These are phyloP conservation scores for Pyropia haitanensis DNA, from an alignment of 23 red algal genomes.

Conservation along the genomic window DNA sequence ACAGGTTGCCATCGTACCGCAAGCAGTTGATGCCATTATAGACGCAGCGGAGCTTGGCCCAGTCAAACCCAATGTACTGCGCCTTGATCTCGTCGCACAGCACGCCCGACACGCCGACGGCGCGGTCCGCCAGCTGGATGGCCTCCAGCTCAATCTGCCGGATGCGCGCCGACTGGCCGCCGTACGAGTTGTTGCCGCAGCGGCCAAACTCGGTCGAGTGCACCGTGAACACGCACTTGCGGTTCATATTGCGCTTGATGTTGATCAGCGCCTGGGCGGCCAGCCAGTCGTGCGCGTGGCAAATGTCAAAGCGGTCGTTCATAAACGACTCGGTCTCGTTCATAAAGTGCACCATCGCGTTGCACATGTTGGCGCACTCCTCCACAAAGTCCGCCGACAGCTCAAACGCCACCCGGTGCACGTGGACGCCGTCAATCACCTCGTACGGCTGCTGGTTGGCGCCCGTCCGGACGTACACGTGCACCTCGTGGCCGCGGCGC, in stretches of 20 bases:
- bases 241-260: conserved; percentile 63
- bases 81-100: conserved; percentile 92
- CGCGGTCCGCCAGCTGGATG: conserved; percentile 59
- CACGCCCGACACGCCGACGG: conserved; percentile 80
- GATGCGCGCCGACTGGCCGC: conserved; percentile 84
- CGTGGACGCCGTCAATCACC: conserved; percentile 82
- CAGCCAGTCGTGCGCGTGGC: conserved; percentile 90
- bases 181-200: conserved; percentile 84
- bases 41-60: conserved; percentile 88
- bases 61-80: conserved; percentile 72
- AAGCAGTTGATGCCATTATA: conserved; percentile 93
- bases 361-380: conserved; percentile 84
- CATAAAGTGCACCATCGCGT: conserved; percentile 87
- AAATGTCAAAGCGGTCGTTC: conserved; percentile 74
- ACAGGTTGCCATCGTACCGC: conserved; percentile 83
- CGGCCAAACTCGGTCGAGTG: conserved; percentile 94
- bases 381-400: conserved; percentile 79
- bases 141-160: conserved; percentile 70
- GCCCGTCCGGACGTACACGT: conserved; percentile 77
- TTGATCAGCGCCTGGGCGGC: conserved; percentile 73
- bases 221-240: conserved; percentile 73
- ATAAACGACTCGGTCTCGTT: conserved; percentile 86
- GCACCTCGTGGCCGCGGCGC: conserved; percentile 88
- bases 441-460: conserved; percentile 66
- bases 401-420: conserved; percentile 79